A percentile compares a stretch with the other conserved stretches of the same genome.
phyloP scores from a whole-genome alignment of 495 filamentous ascomycete species.

The Aspergillus asperescens region DNA sequence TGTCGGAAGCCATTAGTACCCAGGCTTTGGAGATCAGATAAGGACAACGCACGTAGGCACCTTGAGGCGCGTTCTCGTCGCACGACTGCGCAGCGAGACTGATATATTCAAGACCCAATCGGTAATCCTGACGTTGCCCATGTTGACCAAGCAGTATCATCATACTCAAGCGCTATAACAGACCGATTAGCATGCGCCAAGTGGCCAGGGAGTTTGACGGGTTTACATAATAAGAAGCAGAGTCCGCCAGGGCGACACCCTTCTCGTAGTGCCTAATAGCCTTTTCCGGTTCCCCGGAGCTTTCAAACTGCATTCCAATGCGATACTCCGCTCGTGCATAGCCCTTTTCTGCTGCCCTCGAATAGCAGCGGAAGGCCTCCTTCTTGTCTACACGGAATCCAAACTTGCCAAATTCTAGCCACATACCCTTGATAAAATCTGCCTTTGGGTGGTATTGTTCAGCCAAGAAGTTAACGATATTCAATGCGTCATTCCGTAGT shows the following conservation, averaged over 20 bases:
- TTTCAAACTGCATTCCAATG: conserved; percentile 97
- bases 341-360: conserved; percentile 78
- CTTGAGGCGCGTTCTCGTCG: conserved; percentile 96
- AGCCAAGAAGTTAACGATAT: conserved; percentile 81
- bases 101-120: conserved; percentile 74
- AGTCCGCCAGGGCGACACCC: conserved; percentile 73
- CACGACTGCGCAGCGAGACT: conserved; percentile 76
- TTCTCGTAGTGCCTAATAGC: conserved; percentile 83
- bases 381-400: conserved; percentile 83
- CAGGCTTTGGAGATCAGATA: not conserved
- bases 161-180: conserved; percentile 74
- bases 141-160: conserved; percentile 94
- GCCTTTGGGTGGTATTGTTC: conserved; percentile 91
- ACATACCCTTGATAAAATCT: conserved; percentile 91
- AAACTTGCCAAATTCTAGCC: conserved; percentile 98
- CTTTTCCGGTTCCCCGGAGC: conserved; percentile 82
- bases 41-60: conserved; percentile 64
- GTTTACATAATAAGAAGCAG: conserved; percentile 79
- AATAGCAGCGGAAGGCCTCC: conserved; percentile 84
- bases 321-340: conserved; percentile 93
- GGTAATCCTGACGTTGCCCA: conserved; percentile 76
- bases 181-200: conserved; percentile 21
- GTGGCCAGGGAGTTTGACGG: not conserved
- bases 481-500: conserved; percentile 80
- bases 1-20: conserved; percentile 5